Evolutionary conservation across 306 rosid genomes (phyloP).

Genomic region (Rosa chinensis): DNA sequence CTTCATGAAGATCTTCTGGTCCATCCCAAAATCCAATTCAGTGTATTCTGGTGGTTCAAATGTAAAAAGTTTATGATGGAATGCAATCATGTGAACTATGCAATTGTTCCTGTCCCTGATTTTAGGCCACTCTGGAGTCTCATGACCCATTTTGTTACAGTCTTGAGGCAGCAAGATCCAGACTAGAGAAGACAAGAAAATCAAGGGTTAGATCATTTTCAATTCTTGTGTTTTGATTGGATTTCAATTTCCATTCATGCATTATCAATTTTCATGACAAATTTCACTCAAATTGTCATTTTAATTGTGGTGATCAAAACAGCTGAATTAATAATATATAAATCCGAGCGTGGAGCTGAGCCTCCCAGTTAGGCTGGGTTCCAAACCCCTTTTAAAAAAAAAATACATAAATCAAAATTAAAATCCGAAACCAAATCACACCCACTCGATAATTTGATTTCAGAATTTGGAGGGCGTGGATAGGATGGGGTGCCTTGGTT

Average conservation of each 20-base stretch:
- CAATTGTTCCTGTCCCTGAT: background rate
- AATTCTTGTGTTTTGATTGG: background rate
- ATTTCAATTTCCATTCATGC: background rate
- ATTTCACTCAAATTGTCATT: too few relatives aligned
- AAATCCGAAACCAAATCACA: background rate
- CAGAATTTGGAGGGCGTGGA: background rate
- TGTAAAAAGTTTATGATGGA: background rate
- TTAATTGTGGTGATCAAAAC: too few relatives aligned
- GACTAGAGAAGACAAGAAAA: background rate
- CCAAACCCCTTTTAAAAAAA: too few relatives aligned
- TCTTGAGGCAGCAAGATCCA: slow-evolving; percentile 18
- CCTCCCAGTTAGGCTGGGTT: too few relatives aligned
- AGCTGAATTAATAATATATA: background rate
- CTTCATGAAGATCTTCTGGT: slow-evolving; percentile 20
- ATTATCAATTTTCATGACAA: too few relatives aligned
- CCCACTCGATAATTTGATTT: background rate
- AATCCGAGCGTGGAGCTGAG: background rate
- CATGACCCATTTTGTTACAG: background rate
- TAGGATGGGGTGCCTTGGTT: background rate
- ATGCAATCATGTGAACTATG: background rate
- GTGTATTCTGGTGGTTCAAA: background rate
- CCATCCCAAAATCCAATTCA: slow-evolving; percentile 14
- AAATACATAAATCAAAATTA: background rate
- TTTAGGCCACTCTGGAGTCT: background rate
- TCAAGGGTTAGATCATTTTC: background rate